These are phyloP conservation scores for Ajuga reptans DNA, from an alignment of 305 asterid genomes.

Conservation along the genomic window DNA sequence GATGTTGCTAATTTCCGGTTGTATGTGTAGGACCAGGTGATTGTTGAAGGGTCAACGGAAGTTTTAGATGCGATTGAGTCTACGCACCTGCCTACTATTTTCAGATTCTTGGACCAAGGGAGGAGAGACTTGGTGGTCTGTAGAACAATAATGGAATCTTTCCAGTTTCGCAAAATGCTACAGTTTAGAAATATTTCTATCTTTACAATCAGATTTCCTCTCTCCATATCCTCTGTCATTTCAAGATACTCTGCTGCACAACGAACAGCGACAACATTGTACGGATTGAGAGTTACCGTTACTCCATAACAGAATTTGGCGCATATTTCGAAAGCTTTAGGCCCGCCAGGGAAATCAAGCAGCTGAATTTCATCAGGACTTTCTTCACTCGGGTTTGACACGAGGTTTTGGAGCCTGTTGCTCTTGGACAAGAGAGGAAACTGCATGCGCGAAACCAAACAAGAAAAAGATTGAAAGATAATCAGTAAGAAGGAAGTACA, in stretches of 20 bases:
- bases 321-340: conserved; percentile 85
- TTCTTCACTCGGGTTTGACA: conserved; percentile 40
- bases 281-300: conserved; percentile 72
- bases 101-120: conserved; percentile 72
- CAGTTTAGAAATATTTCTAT: conserved; percentile 78
- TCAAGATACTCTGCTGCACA: conserved; percentile 86
- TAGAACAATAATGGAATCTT: conserved; percentile 83
- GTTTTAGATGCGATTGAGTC: conserved; percentile 81
- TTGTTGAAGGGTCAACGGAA: conserved; percentile 58
- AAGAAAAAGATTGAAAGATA: neutral
- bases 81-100: conserved; percentile 61
- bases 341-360: conserved; percentile 79
- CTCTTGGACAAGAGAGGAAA: conserved; percentile 89
- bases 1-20: conserved; percentile 47
- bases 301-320: conserved; percentile 91
- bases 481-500: neutral
- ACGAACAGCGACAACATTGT: conserved; percentile 73
- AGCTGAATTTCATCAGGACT: conserved; percentile 42
- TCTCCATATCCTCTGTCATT: conserved; percentile 73
- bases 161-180: conserved; percentile 71
- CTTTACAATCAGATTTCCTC: conserved; percentile 67
- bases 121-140: conserved; percentile 65
- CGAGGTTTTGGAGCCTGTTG: conserved; percentile 54
- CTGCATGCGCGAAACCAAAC: conserved; percentile 34
- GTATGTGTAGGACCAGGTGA: conserved; percentile 83